phyloP scores from a whole-genome alignment of 176 grass and related monocot genomes.

The Musa beccarii region DNA sequence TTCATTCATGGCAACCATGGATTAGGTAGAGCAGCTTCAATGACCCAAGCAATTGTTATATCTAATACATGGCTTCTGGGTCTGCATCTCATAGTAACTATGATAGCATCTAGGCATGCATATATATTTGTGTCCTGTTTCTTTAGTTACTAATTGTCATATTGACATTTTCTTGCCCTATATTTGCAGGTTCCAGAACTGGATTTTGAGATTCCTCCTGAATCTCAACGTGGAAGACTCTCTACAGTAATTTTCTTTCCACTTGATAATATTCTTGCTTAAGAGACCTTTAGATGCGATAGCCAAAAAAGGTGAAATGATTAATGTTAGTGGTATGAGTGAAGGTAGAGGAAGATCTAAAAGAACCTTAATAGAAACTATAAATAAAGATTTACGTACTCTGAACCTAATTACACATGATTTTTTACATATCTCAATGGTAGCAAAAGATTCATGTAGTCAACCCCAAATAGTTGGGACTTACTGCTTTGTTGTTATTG shows the following conservation, averaged over 20 bases:
- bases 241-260: slow-evolving; percentile 50
- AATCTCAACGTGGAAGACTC: slow-evolving; percentile 80
- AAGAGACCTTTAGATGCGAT: not conserved
- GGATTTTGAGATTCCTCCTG: slow-evolving; percentile 92
- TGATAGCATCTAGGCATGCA: not conserved
- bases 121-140: no score
- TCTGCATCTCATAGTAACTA: not conserved
- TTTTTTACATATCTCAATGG: no score
- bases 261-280: not conserved
- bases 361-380: no score
- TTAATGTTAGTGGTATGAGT: not conserved
- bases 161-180: slow-evolving; percentile 10
- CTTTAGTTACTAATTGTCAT: not conserved
- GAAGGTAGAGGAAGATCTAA: no score
- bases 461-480: no score
- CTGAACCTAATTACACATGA: no score
- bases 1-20: no score
- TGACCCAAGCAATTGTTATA: not conserved
- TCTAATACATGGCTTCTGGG: not conserved
- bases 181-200: slow-evolving; percentile 72
- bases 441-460: no score
- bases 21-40: not conserved
- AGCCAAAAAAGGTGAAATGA: not conserved
- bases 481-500: no score
- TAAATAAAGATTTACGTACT: no score